Base-by-base conservation (phyloP, 169 alveolate species). In the Plasmodium adleri region DNA sequence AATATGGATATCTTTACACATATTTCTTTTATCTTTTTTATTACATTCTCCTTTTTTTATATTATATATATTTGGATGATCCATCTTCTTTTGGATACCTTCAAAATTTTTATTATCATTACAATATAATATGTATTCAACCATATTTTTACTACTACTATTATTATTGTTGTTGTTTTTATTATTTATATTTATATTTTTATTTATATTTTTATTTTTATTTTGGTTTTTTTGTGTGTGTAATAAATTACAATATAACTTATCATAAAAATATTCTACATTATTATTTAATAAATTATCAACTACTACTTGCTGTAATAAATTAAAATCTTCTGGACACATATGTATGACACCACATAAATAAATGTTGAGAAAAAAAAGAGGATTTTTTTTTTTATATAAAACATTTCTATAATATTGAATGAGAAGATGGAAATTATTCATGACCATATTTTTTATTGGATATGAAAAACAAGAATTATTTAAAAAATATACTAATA, bases 221-320 rank as follows among this genome's bases (percentile, higher is more conserved):
- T 32, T 32, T 32, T 32, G 43, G 7, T 32, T 32, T 32, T 0
- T 0, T 4, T 32, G 43, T 1, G 5, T 1, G 5, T 32, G 43
- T 2, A 32, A 0, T 3, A 32, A 32, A 72, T 43, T 58, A 24
- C 6, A 50, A 60, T 78, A 52, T 13, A 24, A 26, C 24, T 49
- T 78, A 6, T 56, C 28, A n/a, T 63, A 43, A 5, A 59, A 56
- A 52, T 78, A 28, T 24, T 78, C 89, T 7, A 64, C 24, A 59
- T 78, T 50, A 8, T 66, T 66, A 24, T 70, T 50, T 22, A 78
- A 20, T 12, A 78, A 1, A 66, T 78, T 78, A n/a, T 66, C 78
- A 7, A 78, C 2, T 1, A 64, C 0, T 6, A 78, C 10, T 22
- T 78, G 58, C 43, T 64, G 76, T 12, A 78, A n/a, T 17, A 78